phyloP scores from a whole-genome alignment of 805 yeast species.

The Saturnispora zaruensis region DNA sequence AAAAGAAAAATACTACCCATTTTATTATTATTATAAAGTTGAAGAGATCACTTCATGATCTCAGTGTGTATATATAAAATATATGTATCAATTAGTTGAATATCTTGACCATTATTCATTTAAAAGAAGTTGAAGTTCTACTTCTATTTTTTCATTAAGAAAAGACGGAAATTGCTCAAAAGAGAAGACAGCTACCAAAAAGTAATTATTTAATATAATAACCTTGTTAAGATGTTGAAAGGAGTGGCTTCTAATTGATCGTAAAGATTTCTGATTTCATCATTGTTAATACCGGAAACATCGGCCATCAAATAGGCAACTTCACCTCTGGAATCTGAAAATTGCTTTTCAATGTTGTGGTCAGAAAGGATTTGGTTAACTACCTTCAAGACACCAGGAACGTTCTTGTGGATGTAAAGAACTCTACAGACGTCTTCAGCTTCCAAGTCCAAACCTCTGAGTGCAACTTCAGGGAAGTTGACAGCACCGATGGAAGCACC shows the following conservation, averaged over 20 bases:
- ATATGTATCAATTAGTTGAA: slow-evolving; percentile 1
- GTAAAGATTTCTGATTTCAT: slow-evolving; percentile 77
- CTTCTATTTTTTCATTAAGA: background rate
- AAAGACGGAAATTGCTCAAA: background rate
- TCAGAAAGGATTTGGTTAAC: slow-evolving; percentile 92
- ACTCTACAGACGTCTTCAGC: slow-evolving; percentile 88
- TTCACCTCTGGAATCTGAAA: slow-evolving; percentile 92
- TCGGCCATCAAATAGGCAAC: slow-evolving; percentile 98
- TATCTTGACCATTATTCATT: background rate
- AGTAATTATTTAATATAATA: slow-evolving; percentile 52
- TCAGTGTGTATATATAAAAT: background rate
- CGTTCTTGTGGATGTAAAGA: slow-evolving; percentile 91
- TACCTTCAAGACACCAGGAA: slow-evolving; percentile 96
- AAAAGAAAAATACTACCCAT: slow-evolving; percentile 3
- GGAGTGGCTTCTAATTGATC: slow-evolving; percentile 84
- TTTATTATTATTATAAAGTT: background rate
- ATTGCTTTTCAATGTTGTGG: slow-evolving; percentile 96
- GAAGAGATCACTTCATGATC: background rate
- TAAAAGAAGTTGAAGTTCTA: background rate
- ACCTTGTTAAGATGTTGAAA: slow-evolving; percentile 82
- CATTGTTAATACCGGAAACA: slow-evolving; percentile 72
- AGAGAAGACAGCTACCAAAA: background rate
- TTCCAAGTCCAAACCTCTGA: slow-evolving; percentile 80
- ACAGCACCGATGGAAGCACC: slow-evolving; percentile 94
- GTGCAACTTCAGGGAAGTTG: slow-evolving; percentile 95